phyloP scores from a whole-genome alignment of 805 yeast genomes.

The Yamadazyma olivae region DNA sequence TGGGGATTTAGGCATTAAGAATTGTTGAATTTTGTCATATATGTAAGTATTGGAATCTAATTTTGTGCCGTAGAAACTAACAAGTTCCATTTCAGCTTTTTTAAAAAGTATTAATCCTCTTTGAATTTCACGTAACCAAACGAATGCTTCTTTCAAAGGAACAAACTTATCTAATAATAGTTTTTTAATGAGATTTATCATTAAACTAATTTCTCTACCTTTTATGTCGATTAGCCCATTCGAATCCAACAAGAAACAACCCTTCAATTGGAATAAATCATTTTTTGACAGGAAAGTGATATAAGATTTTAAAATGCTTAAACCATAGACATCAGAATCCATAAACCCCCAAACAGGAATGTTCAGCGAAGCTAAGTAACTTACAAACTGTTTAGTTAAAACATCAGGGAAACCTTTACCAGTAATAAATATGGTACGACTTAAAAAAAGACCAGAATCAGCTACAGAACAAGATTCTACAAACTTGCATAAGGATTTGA shows the following conservation, averaged over 20 bases:
- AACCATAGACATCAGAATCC: conserved; percentile 67
- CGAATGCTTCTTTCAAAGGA: neutral
- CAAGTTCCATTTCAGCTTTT: conserved; percentile 58
- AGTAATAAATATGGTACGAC: conserved; percentile 37
- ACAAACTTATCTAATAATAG: neutral
- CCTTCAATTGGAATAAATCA: conserved; percentile 18
- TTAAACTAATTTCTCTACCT: conserved; percentile 17
- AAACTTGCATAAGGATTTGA: conserved; percentile 21
- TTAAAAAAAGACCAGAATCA: neutral
- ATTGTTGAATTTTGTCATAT: neutral
- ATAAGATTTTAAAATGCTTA: conserved; percentile 46
- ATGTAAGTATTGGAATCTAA: neutral
- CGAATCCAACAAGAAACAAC: conserved; percentile 39
- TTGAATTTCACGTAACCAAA: conserved; percentile 46
- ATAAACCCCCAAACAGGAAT: conserved; percentile 47
- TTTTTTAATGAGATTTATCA: conserved; percentile 6
- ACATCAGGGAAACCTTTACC: conserved; percentile 70
- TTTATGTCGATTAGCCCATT: conserved; percentile 24
- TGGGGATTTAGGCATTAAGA: too few relatives aligned
- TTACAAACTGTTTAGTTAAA: conserved; percentile 44
- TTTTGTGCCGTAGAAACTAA: neutral
- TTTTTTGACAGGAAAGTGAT: conserved; percentile 13
- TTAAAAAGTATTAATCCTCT: conserved; percentile 47
- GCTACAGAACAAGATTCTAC: neutral
- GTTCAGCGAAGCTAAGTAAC: conserved; percentile 16